Base-by-base conservation (phyloP, 176 grass and related monocot genomes). In the Triticum aestivum region DNA sequence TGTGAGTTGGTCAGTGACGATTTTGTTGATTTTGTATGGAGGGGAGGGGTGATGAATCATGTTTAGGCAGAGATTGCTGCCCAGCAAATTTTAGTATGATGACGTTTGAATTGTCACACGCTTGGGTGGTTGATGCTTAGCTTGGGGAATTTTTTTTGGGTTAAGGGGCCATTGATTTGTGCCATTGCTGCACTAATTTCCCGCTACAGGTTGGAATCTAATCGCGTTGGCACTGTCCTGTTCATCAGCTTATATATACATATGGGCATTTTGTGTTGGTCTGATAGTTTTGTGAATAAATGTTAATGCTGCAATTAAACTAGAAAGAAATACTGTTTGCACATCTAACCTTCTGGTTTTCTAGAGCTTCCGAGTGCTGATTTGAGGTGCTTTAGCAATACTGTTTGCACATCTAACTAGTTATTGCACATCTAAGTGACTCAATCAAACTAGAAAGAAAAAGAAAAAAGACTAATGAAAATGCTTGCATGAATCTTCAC, bases 121-220 rank as follows among this genome's bases (percentile, higher is more conserved):
- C 30, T 34, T 18, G 63, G 54, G 76, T 75, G 59, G 61, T 66
- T 74, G 75, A 78, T 78, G 52, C 34, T 51, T 63, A 69, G 10
- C 17, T 83, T 62, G 13, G 12, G 52, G 49, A 38, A 7, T n/a
- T 6, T 39, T 59, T 51, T 39, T 61, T 51, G 17, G 49, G 49
- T 7, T 6, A 6, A 6, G 17, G 52, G 17, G 21, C 3, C 8
- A 12, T 64, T 54, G 21, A n/a, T 80, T 20, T 73, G 54, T 51
- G 41, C 35, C 51, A 72, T 71, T 15, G 14, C 11, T 79, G 32
- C 21, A 30, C 26, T 23, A 42, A 38, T 66, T 44, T 13, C 37
- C 14, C 3, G 30, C 8, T 68, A 13, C 3, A 30, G 1, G 41
- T 61, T 20, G 39, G 65, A 76, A 61, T 49, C 33, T 51, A 13